Percentiles rank a stretch among this genome's conserved stretches.
Evolutionary conservation across 2,329 filamentous ascomycete species (phyloP).

Genomic region (Penicillium brevicompactum): DNA sequence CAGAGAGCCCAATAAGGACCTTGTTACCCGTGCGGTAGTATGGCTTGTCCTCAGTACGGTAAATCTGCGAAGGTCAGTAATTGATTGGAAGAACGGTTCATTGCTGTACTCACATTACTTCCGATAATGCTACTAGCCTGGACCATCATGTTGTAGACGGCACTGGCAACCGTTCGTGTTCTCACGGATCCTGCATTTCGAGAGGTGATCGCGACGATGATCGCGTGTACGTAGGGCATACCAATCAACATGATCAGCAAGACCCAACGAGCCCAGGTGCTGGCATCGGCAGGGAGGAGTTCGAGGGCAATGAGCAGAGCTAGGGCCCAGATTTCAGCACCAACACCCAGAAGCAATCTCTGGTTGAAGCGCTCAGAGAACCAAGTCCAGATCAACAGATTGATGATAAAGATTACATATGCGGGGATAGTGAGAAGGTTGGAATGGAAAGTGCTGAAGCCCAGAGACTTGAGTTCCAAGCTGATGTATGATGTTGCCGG

Average conservation of each 20-base stretch:
- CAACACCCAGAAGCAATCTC: constrained; percentile 55
- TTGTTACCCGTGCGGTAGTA: constrained; percentile 62
- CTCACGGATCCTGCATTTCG: constrained; percentile 47
- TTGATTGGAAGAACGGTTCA: neutral
- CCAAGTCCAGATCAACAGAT: constrained; percentile 57
- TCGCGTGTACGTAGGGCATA: constrained; percentile 61
- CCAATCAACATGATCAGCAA: constrained; percentile 57
- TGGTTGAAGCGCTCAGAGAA: constrained; percentile 59
- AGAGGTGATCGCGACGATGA: constrained; percentile 51
- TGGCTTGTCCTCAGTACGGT: constrained; percentile 57
- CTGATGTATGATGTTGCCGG: constrained; percentile 43
- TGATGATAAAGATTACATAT: constrained; percentile 58
- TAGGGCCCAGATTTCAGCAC: constrained; percentile 57
- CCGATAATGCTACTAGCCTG: constrained; percentile 45
- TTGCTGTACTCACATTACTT: constrained; percentile 35
- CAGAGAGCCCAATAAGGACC: constrained; percentile 57
- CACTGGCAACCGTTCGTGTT: constrained; percentile 47
- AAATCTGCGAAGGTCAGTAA: constrained; percentile 48
- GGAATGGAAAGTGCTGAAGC: constrained; percentile 60
- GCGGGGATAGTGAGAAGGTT: constrained; percentile 66
- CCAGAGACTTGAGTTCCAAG: constrained; percentile 53
- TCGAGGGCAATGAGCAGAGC: constrained; percentile 56
- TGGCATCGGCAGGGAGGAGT: constrained; percentile 49
- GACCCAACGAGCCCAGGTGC: constrained; percentile 56
- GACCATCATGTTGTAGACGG: constrained; percentile 51